Percentiles rank a stretch among this genome's conserved stretches.
These are phyloP conservation scores for Candida germanica DNA, from an alignment of 805 yeast species.

Conservation along the genomic window DNA sequence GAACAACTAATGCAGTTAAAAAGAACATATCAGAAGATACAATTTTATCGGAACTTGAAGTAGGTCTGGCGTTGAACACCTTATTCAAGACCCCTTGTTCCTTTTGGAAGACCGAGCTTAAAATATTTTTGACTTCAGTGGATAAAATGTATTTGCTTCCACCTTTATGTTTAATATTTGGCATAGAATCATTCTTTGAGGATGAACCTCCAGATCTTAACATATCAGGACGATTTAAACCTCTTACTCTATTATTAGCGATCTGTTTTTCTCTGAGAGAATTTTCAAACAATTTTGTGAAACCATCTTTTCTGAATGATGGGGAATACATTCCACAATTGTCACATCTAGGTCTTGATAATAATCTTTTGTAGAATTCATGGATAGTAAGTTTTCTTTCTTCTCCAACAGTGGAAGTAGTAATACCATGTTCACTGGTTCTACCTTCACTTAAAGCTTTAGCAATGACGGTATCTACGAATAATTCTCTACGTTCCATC, in stretches of 20 bases:
- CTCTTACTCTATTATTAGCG: conserved; percentile 79
- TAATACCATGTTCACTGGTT: conserved; percentile 61
- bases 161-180: conserved; percentile 54
- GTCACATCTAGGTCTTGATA: conserved; percentile 84
- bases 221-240: conserved; percentile 70
- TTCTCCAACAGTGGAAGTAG: conserved; percentile 82
- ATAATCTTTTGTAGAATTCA: conserved; percentile 69
- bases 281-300: conserved; percentile 85
- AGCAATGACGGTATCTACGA: conserved; percentile 67
- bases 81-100: conserved; percentile 69
- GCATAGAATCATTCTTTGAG: conserved; percentile 29
- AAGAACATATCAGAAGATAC: conserved; percentile 79
- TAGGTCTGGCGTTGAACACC: conserved; percentile 82
- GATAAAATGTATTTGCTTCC: conserved; percentile 86
- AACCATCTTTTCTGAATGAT: conserved; percentile 90
- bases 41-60: conserved; percentile 36
- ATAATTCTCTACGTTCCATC: conserved; percentile 59
- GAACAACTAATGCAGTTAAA: conserved; percentile 83
- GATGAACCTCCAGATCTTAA: conserved; percentile 24
- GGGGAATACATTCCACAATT: conserved; percentile 97
- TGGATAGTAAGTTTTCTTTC: conserved; percentile 76
- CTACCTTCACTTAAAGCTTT: conserved; percentile 75
- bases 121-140: conserved; percentile 78
- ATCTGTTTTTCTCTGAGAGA: conserved; percentile 79
- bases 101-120: conserved; percentile 68